Base-by-base conservation (phyloP, 371 early-diverging fungal species). In the Lichtheimia ornata region DNA sequence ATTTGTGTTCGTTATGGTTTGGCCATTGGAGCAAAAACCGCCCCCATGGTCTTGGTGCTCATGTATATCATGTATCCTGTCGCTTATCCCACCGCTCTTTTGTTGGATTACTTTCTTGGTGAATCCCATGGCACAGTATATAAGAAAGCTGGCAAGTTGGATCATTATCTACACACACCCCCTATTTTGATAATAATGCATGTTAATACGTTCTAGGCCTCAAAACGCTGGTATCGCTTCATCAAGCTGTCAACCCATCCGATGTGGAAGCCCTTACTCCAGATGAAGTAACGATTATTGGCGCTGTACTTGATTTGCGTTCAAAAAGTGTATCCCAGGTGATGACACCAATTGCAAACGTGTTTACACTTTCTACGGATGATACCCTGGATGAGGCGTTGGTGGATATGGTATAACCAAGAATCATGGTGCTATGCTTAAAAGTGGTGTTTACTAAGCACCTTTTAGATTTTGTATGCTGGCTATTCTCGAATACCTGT, bases 401-500 rank as follows among this genome's bases (percentile, higher is more conserved):
- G 14, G 78, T 96, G 64, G 78, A 87, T 24, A 85, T 86, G 67
- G 72, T 77, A 62, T 18, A 35, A 49, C 12, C 6, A 40, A 14
- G 14, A 1, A 41, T 24, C 5, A 54, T 56, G 20, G 17, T 6
- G 27, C 22, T 27, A 15, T 43, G 18, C 13, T 12, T 24, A 13
- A 6, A 17, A 1, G 28, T 28, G 54, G 27, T 44, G n/a, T 28
- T 53, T 18, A 20, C 44, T 44, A 5, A 28, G 22, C 43, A 13
- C 24, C 47, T 54, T 35, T 4, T 62, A 83, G 82, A 90, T 97
- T 63, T 70, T 94, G 13, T 72, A 74, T 12, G 88, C 88, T 9
- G 98, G 98, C 9, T 94, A 97, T 77, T 91, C 93, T 43, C 88
- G 96, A 20, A 91, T 98, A 20, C 97, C 97, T 0, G 86, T 98